These are phyloP conservation scores for Macrocystidia cucumis DNA, from an alignment of 1,284 basidiomycete species.

Conservation along the genomic window DNA sequence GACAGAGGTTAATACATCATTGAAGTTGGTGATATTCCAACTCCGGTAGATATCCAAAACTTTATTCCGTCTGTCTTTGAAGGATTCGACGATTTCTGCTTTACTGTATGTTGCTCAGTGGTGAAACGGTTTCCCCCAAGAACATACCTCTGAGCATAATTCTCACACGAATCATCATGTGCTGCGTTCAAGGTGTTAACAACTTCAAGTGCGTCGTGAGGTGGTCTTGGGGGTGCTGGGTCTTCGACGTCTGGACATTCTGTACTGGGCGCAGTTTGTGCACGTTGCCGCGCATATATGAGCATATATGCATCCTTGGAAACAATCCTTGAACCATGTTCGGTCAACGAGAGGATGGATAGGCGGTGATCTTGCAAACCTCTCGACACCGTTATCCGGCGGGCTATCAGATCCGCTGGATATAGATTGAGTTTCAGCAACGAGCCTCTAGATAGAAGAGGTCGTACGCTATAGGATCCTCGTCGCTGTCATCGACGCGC, in stretches of 20 bases:
- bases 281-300: conserved; percentile 58
- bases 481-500: conserved; percentile 56
- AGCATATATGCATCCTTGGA: conserved; percentile 92
- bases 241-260: no score
- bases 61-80: conserved; percentile 39
- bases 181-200: conserved; percentile 49
- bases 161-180: conserved; percentile 44
- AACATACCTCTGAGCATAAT: conserved; percentile 42
- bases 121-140: conserved; percentile 4
- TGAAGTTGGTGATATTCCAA: conserved; percentile 46
- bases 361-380: background rate
- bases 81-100: conserved; percentile 34
- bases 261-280: background rate
- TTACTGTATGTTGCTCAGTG: conserved; percentile 22
- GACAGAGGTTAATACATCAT: conserved; percentile 32
- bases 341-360: background rate
- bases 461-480: conserved; percentile 38
- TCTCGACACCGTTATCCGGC: background rate
- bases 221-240: conserved; percentile 33
- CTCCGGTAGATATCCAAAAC: conserved; percentile 54
- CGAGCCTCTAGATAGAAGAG: conserved; percentile 1
- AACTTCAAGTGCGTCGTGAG: conserved; percentile 41
- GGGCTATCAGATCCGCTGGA: no score
- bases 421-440: no score
- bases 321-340: no score